These are phyloP conservation scores for Alternaria alternata DNA, from an alignment of 2,329 filamentous ascomycete genomes.

Conservation along the genomic window DNA sequence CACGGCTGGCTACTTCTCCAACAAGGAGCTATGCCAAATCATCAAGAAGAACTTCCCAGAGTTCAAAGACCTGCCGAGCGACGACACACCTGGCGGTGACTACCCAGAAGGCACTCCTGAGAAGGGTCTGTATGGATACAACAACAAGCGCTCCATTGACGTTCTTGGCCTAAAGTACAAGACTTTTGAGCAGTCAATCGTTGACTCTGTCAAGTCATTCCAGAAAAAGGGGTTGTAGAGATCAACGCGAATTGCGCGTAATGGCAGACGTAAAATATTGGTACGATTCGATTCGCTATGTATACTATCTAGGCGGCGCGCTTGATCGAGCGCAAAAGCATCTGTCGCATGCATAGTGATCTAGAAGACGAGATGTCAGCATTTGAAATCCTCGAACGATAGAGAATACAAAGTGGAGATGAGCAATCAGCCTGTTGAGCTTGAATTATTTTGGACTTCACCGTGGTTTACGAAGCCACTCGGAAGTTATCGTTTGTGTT, in stretches of 20 bases:
- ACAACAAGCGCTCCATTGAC: constrained; percentile 64
- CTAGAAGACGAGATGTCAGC: constrained; percentile 25
- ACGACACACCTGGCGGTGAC: constrained; percentile 53
- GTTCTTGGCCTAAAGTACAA: constrained; percentile 69
- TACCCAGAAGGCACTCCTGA: constrained; percentile 58
- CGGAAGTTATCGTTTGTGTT: constrained; percentile 44
- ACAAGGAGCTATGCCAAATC: constrained; percentile 65
- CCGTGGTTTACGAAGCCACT: constrained; percentile 38
- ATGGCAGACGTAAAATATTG: not conserved
- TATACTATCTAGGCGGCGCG: constrained; percentile 19
- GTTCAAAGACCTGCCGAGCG: constrained; percentile 60
- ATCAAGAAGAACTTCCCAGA: constrained; percentile 65
- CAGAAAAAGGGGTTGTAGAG: constrained; percentile 60
- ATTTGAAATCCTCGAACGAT: not conserved
- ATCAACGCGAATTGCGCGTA: too few species aligned
- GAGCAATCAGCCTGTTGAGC: constrained; percentile 63
- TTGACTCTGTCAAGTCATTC: constrained; percentile 70
- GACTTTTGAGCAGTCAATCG: constrained; percentile 65
- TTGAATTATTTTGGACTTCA: constrained; percentile 57
- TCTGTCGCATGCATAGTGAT: not conserved
- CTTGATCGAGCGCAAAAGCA: not conserved
- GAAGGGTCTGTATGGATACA: constrained; percentile 53
- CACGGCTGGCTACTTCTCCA: constrained; percentile 65
- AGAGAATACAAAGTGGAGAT: constrained; percentile 8
- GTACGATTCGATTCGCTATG: constrained; percentile 18